Evolutionary conservation across 805 yeast species (phyloP), one percentile per base, ranked within the genome.

Genomic region (Cyberlindnera samutprakarnensis): DNA sequence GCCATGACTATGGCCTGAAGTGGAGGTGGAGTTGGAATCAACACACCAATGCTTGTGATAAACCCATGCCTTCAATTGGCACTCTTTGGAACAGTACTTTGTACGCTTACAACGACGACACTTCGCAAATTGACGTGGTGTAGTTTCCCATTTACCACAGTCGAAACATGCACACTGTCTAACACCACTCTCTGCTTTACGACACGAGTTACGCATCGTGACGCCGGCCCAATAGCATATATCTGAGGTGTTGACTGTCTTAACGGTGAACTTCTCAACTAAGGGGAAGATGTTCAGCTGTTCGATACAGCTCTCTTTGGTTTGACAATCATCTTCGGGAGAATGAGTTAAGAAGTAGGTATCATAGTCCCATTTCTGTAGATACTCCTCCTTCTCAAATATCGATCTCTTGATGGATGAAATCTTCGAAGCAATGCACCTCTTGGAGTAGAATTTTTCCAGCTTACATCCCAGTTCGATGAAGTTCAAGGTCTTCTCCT

Each of bases 141-240:
- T 76, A 28, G 71, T 73, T 57, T 90, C 98, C 97, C 97, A 90
- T 51, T 71, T 78, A 9, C 96, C 96, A 60, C 98, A 90, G 18
- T 76, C 81, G 45, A 87, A 82, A 53, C 79, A 80, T 1, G 96
- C 96, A 57, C 98, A 90, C 59, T 92, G 97, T 32, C 97, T 70
- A 19, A 90, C 81, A 2, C 96, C 96, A 26, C 69, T 56, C 51
- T 88, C 96, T 54, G 90, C 92, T 49, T 88, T 78, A 36, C 96
- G 72, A 53, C 96, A 90, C 1, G 95, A 87, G 56, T 92, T 92
- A 34, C 97, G 68, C 88, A 92, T 92, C 24, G 88, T 86, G n/a
- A 90, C 95, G 4, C 95, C 92, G 3, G 96, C 85, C 98, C 98
- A 90, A 57, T 88, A 87, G 44, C 82, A 79, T 66, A 87, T 75